Evolutionary conservation across 768 basidiomycete species (phyloP).

Genomic region (Trametes cingulata): DNA sequence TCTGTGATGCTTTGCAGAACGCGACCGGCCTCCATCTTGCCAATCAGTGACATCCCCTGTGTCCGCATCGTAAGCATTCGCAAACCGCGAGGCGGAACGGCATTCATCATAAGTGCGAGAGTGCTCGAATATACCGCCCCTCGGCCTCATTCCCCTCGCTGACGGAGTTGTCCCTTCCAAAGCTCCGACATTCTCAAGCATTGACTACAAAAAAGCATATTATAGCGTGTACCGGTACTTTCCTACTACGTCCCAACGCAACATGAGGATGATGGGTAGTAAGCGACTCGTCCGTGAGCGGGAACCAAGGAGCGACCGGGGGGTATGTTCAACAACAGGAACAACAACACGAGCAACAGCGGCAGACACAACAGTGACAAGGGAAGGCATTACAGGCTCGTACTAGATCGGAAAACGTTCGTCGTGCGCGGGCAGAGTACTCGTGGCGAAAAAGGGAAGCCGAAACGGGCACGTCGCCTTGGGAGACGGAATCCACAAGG

Average conservation of each 20-base stretch:
- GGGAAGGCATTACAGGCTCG: neutral
- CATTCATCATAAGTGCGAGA: too few relatives aligned
- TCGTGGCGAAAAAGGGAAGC: neutral
- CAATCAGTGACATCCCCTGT: too few relatives aligned
- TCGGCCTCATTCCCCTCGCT: too few relatives aligned
- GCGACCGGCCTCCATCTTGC: too few relatives aligned
- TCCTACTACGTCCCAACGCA: neutral
- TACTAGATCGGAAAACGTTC: neutral
- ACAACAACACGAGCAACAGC: neutral
- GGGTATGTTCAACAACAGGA: neutral
- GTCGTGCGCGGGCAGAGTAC: neutral
- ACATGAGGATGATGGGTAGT: neutral
- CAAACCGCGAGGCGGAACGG: too few relatives aligned
- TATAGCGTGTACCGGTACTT: neutral
- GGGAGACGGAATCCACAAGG: neutral
- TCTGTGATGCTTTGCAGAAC: too few relatives aligned
- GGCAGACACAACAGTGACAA: neutral
- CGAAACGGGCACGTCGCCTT: neutral
- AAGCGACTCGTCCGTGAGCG: conserved; percentile 4
- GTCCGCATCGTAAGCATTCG: too few relatives aligned
- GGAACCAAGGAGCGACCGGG: neutral
- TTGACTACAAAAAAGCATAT: neutral
- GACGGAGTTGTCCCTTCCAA: too few relatives aligned
- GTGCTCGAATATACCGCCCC: too few relatives aligned
- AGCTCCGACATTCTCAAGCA: too few relatives aligned